A percentile compares a stretch with the other conserved stretches of the same genome.
Conservation (phyloP, 2,329 filamentous ascomycete species). For the Davidsoniella australis region DNA sequence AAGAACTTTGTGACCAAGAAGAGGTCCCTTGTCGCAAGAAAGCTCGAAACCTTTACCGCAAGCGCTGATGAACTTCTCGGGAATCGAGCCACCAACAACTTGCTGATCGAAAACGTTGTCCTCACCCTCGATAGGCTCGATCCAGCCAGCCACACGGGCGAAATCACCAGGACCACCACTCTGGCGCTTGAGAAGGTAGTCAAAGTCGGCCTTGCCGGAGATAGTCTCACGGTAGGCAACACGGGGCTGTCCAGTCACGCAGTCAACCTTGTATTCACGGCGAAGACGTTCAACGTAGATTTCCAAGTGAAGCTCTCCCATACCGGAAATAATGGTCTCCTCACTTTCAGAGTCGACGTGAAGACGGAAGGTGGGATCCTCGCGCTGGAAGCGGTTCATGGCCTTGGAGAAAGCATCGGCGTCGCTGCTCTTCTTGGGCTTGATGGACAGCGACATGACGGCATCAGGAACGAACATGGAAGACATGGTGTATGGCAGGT, state of each 20-base stretch:
- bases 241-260: conserved; percentile 86
- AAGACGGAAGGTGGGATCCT: conserved; percentile 94
- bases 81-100: conserved; percentile 77
- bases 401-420: conserved; percentile 92
- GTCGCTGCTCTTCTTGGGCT: conserved; percentile 84
- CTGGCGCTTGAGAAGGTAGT: conserved; percentile 90
- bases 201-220: conserved; percentile 61
- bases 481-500: conserved; percentile 84
- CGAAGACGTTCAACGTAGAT: conserved; percentile 96
- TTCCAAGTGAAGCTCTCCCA: conserved; percentile 93
- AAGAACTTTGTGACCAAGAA: conserved; percentile 85
- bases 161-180: conserved; percentile 91
- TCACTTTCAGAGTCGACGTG: conserved; percentile 82
- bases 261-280: conserved; percentile 92
- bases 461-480: conserved; percentile 97
- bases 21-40: conserved; percentile 68
- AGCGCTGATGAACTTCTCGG: conserved; percentile 87
- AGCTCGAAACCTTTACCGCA: conserved; percentile 88
- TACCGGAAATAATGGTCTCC: conserved; percentile 94
- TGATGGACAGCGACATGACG: conserved; percentile 95
- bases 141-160: conserved; percentile 76
- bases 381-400: conserved; percentile 95
- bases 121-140: conserved; percentile 62
- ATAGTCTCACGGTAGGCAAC: conserved; percentile 96
- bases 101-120: conserved; percentile 75